Evolutionary conservation across 768 basidiomycete genomes (phyloP), one percentile per base, ranked within the genome.

Genomic region (Mycena amicta): DNA sequence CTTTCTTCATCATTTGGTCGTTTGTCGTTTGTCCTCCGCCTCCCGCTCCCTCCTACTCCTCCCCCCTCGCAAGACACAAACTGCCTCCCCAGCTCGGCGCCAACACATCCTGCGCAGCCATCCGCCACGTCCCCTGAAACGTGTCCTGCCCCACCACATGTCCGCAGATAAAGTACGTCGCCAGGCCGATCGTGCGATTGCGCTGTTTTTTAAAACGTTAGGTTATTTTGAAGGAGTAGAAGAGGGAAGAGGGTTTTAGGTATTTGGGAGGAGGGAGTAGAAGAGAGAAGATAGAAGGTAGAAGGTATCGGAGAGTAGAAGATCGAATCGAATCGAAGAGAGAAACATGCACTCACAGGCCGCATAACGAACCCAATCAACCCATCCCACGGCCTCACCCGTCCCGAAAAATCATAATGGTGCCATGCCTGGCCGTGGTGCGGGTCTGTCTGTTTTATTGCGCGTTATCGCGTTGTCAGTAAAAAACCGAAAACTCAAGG

Each of bases 361-460:
- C 72, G 61, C 45, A 77, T 71, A 6, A 76, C 57, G 31, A 77
- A 67, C 4, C 73, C 77, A 20, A 77, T 66, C 6, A 78, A 66
- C 12, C 75, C 76, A 49, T 77, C 76, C 73, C 77, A 77, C 46
- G 71, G 68, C 23, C 76, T 70, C 2, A 77, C 66, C n/a, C 76
- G 72, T 3, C 76, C 77, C 43, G 68, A 70, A 63, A 70, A 77
- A 16, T 50, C 70, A 60, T 73, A 74, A 58, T 67, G 71, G 49
- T 75, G 66, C 76, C 76, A 77, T 12, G 77, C 76, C 40, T 69
- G 64, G 2, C 71, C 77, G 45, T 77, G 75, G 15, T 55, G 61
- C 43, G 51, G 47, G 55, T 81, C 77, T 20, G 82, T 82, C 82
- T 83, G 54, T 11, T 18, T 25, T 20, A 23, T 11, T 2, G 5